Conservation (phyloP, 1,284 basidiomycete species). For the Takashimella koratensis region DNA sequence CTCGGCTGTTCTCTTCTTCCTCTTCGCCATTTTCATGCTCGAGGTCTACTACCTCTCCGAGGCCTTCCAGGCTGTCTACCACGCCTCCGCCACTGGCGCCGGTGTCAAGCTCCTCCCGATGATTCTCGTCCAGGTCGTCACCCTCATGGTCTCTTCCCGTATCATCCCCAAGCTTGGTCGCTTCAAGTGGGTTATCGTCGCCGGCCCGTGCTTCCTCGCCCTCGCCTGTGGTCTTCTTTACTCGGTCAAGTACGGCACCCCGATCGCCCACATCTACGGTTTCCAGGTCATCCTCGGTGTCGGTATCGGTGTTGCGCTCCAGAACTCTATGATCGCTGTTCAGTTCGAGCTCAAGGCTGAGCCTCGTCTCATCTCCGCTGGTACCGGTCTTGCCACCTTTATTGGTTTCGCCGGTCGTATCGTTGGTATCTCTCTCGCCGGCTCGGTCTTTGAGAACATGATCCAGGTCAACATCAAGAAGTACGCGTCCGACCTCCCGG, state of each 20-base stretch:
- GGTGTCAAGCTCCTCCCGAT: constrained; percentile 45
- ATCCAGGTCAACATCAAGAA: constrained; percentile 33
- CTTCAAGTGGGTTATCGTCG: constrained; percentile 42
- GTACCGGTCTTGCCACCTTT: constrained; percentile 36
- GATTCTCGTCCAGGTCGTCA: constrained; percentile 43
- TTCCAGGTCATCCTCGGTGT: constrained; percentile 42
- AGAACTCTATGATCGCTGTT: constrained; percentile 42
- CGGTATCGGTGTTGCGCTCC: constrained; percentile 41
- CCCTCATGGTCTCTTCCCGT: constrained; percentile 39
- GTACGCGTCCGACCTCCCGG: constrained; percentile 28
- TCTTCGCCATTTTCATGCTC: constrained; percentile 45
- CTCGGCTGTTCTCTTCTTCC: constrained; percentile 8
- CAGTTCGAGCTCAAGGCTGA: constrained; percentile 41
- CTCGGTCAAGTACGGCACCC: constrained; percentile 29
- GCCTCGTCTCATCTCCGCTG: constrained; percentile 40
- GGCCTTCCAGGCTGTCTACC: constrained; percentile 42
- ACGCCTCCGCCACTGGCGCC: constrained; percentile 42
- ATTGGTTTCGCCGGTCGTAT: constrained; percentile 45
- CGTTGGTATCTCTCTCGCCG: constrained; percentile 44
- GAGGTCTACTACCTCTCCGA: constrained; percentile 42
- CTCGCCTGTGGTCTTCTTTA: constrained; percentile 43
- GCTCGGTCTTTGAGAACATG: constrained; percentile 47
- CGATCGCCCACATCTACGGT: constrained; percentile 35
- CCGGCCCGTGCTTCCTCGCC: constrained; percentile 36
- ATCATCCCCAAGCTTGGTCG: constrained; percentile 39